A percentile compares a stretch with the other conserved stretches of the same genome.
Evolutionary conservation across 2,329 filamentous ascomycete species (phyloP).

Genomic region (Metarhizium anisopliae): DNA sequence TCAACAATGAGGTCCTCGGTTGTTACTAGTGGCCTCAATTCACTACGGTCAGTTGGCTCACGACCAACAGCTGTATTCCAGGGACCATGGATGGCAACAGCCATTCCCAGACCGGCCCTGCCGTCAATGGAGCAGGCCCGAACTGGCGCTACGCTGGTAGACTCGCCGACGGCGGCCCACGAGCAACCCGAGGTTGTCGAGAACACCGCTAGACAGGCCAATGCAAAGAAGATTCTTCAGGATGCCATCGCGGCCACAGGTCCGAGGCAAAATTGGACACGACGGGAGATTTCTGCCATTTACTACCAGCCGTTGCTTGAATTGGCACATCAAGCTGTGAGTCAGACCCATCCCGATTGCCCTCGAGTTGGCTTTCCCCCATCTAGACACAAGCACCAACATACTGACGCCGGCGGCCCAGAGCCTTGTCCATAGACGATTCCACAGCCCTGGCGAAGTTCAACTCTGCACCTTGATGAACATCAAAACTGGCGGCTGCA

Average conservation of each 20-base stretch:
- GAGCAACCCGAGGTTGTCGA: constrained; percentile 2
- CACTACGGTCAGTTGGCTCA: constrained; percentile 4
- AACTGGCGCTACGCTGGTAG: constrained; percentile 9
- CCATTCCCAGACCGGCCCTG: background rate
- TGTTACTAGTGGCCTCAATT: constrained; percentile 3
- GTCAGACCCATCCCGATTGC: constrained; percentile 13
- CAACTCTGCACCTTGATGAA: constrained; percentile 95
- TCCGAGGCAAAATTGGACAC: constrained; percentile 69
- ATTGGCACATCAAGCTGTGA: constrained; percentile 64
- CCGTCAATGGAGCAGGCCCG: constrained; percentile 1
- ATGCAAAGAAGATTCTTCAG: constrained; percentile 26
- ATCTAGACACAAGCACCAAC: background rate
- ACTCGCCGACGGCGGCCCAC: constrained; percentile 7
- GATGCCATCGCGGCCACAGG: constrained; percentile 50
- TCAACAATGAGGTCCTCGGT: constrained; percentile 5
- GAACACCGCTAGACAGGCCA: constrained; percentile 4
- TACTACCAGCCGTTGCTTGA: constrained; percentile 78
- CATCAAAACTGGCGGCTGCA: constrained; percentile 91
- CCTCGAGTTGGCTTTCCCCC: background rate
- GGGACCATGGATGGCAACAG: constrained; percentile 4
- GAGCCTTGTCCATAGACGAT: constrained; percentile 71
- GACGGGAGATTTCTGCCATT: constrained; percentile 70
- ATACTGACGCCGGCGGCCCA: constrained; percentile 22
- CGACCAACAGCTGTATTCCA: constrained; percentile 1
- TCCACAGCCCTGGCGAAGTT: constrained; percentile 75